phyloP scores from a whole-genome alignment of 2,329 filamentous ascomycete species.

The Amesomyces nigricolor region DNA sequence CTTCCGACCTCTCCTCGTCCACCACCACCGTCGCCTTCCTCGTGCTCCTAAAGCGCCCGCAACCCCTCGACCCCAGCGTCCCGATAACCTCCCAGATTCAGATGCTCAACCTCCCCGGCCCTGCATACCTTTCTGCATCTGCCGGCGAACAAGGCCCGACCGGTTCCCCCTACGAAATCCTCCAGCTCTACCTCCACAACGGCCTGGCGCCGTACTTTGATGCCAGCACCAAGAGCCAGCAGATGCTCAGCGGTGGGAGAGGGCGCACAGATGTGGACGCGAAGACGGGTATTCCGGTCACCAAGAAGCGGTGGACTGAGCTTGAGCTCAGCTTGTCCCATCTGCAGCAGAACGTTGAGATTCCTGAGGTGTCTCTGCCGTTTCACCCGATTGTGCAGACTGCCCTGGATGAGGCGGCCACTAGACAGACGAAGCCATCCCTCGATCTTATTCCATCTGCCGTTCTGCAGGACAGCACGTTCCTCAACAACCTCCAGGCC shows the following conservation, averaged over 20 bases:
- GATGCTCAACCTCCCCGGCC: slow-evolving; percentile 84
- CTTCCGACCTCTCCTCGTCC: slow-evolving; percentile 73
- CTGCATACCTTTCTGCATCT: slow-evolving; percentile 61
- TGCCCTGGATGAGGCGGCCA: slow-evolving; percentile 71
- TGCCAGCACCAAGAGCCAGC: slow-evolving; percentile 82
- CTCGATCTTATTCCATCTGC: slow-evolving; percentile 71
- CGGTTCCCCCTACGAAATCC: slow-evolving; percentile 81
- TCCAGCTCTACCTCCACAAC: slow-evolving; percentile 87
- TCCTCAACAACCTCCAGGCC: slow-evolving; percentile 88
- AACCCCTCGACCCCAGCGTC: slow-evolving; percentile 76
- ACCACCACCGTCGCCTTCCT: slow-evolving; percentile 79
- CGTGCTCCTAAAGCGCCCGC: slow-evolving; percentile 82
- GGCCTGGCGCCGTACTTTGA: slow-evolving; percentile 95
- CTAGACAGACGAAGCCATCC: slow-evolving; percentile 61
- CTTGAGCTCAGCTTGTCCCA: slow-evolving; percentile 85
- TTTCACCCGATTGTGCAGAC: slow-evolving; percentile 85
- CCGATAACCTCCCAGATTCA: slow-evolving; percentile 85
- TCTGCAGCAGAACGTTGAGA: slow-evolving; percentile 95
- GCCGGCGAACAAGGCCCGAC: slow-evolving; percentile 65
- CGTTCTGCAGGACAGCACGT: slow-evolving; percentile 80
- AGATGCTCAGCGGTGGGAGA: slow-evolving; percentile 58
- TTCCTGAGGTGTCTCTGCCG: slow-evolving; percentile 81
- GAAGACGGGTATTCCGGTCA: slow-evolving; percentile 92
- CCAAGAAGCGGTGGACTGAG: slow-evolving; percentile 94
- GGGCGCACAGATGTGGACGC: slow-evolving; percentile 79